Base-by-base conservation (phyloP, 768 basidiomycete genomes). In the Tephrocybe sp. region DNA sequence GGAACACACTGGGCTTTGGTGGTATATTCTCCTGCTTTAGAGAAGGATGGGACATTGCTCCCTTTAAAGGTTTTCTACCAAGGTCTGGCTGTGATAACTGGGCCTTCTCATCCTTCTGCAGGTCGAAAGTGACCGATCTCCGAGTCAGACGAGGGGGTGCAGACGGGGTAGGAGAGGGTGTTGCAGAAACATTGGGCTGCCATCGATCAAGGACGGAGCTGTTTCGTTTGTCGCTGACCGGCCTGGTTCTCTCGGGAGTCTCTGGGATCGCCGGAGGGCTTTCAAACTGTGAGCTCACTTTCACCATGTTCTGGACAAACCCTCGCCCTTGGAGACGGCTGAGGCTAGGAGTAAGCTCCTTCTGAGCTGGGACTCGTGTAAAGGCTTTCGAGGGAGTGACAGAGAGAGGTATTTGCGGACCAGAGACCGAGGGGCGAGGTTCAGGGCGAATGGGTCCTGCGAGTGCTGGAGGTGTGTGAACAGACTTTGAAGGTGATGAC, bases 241-340 rank as follows among this genome's bases (percentile, higher is more conserved):
- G 62, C 42, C 61, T 69, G 51, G 64, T 51, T 52, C 67, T 72
- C 48, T 67, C 68, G n/a, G 67, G 54, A 19, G 64, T 59, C 44
- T 53, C 55, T 9, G 68, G 64, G 43, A 67, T 67, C 52, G 67
- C 60, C 0, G 77, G 64, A 41, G 75, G 67, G 14, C 66, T 70
- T 52, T 80, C 77, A 4, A 84, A 65, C 55, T 78, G 72, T 14
- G 77, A 71, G 58, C 81, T 89, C 41, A 76, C 84, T 66, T 86
- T 84, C 31, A 93, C 85, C 72, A 90, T 83, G 55, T 78, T 89
- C 65, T 89, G 85, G 2, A 93, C 91, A 62, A 93, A 92, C 4
- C 91, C 91, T 35, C 91, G 83, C 16, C 91, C 91, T 60, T 92
- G 84, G 14, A 93, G 68, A 53, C 89, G 73, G 54, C 87, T 92